phyloP scores from a whole-genome alignment of 169 alveolate genomes.

The Cryptosporidium ryanae region DNA sequence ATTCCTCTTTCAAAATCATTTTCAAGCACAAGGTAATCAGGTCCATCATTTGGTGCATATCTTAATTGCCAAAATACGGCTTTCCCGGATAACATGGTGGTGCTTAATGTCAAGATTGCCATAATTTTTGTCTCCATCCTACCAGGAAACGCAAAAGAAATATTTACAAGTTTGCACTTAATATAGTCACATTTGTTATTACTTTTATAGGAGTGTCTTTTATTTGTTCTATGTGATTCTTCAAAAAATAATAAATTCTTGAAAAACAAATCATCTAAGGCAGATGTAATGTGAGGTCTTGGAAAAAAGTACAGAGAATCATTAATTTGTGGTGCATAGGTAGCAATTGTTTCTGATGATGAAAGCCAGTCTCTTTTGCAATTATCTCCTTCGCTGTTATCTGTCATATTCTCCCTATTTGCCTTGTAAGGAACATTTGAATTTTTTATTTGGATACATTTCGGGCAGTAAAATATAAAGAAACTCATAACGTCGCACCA shows the following conservation, averaged over 20 bases:
- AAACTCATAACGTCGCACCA: slow-evolving; percentile 63
- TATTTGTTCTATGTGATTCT: slow-evolving; percentile 1
- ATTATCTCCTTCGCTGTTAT: neutral
- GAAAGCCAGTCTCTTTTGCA: slow-evolving; percentile 51
- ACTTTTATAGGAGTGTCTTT: neutral
- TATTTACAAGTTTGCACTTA: slow-evolving; percentile 61
- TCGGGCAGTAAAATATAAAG: slow-evolving; percentile 55
- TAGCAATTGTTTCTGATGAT: neutral
- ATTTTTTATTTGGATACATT: slow-evolving; percentile 44
- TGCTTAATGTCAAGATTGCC: slow-evolving; percentile 23
- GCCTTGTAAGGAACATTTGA: slow-evolving; percentile 57
- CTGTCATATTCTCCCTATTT: slow-evolving; percentile 37
- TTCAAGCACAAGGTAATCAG: slow-evolving; percentile 63
- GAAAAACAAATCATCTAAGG: slow-evolving; percentile 46
- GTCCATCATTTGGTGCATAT: slow-evolving; percentile 42
- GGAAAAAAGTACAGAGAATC: slow-evolving; percentile 60
- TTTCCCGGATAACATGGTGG: neutral
- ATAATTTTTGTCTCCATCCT: slow-evolving; percentile 7
- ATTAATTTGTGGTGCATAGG: slow-evolving; percentile 58
- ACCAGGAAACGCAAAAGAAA: slow-evolving; percentile 46
- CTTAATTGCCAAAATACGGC: slow-evolving; percentile 56
- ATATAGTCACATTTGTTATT: slow-evolving; percentile 21
- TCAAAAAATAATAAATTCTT: slow-evolving; percentile 1
- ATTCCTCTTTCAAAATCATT: slow-evolving; percentile 45
- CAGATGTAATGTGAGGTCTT: slow-evolving; percentile 15